Evolutionary conservation across 192 early-diverging fungal species (phyloP).

Genomic region (Backusella australiensis): DNA sequence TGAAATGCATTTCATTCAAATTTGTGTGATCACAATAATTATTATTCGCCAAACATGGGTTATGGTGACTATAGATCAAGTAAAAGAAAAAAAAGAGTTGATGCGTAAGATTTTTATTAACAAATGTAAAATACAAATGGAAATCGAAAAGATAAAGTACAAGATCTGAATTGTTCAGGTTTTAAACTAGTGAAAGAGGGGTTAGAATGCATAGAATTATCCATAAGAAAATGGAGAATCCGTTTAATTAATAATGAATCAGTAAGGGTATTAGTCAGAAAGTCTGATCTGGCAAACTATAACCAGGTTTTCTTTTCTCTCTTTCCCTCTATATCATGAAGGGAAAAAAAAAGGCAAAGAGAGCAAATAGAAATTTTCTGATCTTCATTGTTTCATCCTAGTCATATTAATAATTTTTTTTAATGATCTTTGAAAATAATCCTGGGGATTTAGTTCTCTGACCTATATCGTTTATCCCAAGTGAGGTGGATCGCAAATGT

Average conservation of each 20-base stretch:
- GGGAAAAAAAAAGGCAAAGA: background rate
- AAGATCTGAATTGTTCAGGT: background rate
- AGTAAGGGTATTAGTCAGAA: background rate
- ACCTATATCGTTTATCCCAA: background rate
- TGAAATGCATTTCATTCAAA: background rate
- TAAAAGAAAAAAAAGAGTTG: background rate
- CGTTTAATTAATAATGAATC: conserved; percentile 4
- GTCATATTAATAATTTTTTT: background rate
- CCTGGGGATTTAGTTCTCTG: background rate
- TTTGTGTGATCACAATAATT: conserved; percentile 6
- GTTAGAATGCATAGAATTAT: background rate
- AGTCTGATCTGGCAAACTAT: background rate
- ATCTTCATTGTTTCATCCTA: background rate
- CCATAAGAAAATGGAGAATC: background rate
- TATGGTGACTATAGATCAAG: background rate
- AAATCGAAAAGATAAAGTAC: background rate
- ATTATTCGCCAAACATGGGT: background rate
- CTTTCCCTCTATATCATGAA: background rate
- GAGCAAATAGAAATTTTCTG: background rate
- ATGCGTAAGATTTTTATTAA: background rate
- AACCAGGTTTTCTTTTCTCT: background rate
- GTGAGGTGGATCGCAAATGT: conserved; percentile 2
- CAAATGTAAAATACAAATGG: background rate
- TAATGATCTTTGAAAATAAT: background rate
- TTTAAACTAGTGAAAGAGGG: conserved; percentile 4